phyloP scores from a whole-genome alignment of 1,284 basidiomycete species.

The Apiotrichum gamsii region DNA sequence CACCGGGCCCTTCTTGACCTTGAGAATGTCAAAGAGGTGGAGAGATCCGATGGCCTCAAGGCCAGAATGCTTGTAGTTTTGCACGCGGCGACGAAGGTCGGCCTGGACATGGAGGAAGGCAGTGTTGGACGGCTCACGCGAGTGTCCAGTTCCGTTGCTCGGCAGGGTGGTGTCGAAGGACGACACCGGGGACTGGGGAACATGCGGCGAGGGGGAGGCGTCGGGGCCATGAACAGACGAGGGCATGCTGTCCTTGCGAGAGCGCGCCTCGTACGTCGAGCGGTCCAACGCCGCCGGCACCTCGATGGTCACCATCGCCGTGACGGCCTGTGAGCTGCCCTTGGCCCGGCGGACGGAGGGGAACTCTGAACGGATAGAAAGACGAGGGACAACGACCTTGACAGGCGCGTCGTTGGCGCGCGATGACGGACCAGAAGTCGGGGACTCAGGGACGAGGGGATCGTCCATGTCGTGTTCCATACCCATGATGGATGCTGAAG shows the following conservation, averaged over 20 bases:
- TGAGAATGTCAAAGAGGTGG: conserved; percentile 83
- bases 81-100: conserved; percentile 78
- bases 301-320: conserved; percentile 84
- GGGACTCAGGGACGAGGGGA: conserved; percentile 52
- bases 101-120: conserved; percentile 70
- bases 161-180: not conserved
- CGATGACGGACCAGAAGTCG: not conserved
- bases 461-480: conserved; percentile 69
- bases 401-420: conserved; percentile 30
- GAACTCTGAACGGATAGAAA: conserved; percentile 83
- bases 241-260: conserved; percentile 22
- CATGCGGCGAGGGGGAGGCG: conserved; percentile 22
- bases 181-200: conserved; percentile 33
- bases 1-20: conserved; percentile 76
- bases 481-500: not conserved
- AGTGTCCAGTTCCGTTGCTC: not conserved
- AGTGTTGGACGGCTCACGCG: not conserved
- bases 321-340: conserved; percentile 55
- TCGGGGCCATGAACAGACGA: conserved; percentile 8
- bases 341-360: conserved; percentile 65
- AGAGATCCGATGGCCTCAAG: conserved; percentile 73
- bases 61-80: conserved; percentile 90
- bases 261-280: conserved; percentile 26
- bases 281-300: conserved; percentile 63
- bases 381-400: conserved; percentile 77